Base-by-base conservation (phyloP, 2,329 filamentous ascomycete genomes). In the Davidsoniella virescens region DNA sequence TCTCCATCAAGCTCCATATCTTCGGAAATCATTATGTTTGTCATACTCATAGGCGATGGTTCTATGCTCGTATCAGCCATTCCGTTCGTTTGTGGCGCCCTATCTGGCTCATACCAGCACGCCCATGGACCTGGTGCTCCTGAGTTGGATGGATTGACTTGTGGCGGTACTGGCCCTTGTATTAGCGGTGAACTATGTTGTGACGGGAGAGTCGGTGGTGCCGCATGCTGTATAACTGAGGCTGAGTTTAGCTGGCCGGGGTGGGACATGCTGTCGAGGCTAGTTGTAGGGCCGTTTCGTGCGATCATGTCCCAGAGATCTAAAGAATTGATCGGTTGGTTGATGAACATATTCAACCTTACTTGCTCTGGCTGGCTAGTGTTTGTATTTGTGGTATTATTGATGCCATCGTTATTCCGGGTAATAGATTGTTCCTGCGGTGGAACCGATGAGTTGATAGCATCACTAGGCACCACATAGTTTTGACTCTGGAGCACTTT, bases 291-390 rank as follows among this genome's bases (percentile, higher is more conserved):
- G 7, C 41, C 9, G 14, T 52, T 47, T 29, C 48, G 50, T 18
- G 50, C 51, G 6, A 53, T 53, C n/a, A 53, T 49, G 18, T 50
- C 44, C 51, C 51, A 53, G 12, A 53, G 33, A 17, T 50, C 40
- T 47, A 53, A 47, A 5, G 51, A 43, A 16, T 47, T 38, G 12
- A 53, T 43, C 3, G 43, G 51, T 12, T 53, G 47, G 25, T 53
- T 45, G 38, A 53, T 53, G n/a, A 53, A 39, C 25, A 50, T 47
- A 25, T 53, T 53, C 3, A 53, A 17, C 3, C 50, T 45, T n/a
- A 45, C 41, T 29, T 47, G 37, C 5, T 37, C 26, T 10, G 47
- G 44, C 29, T 51, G 49, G 4, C 6, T 33, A 14, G 3, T 29
- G 25, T 39, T 49, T 20, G 2, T 33, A 23, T 3, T 45, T 26